Evolutionary conservation across 176 grass and related monocot genomes (phyloP).

Genomic region (Bromus sterilis): DNA sequence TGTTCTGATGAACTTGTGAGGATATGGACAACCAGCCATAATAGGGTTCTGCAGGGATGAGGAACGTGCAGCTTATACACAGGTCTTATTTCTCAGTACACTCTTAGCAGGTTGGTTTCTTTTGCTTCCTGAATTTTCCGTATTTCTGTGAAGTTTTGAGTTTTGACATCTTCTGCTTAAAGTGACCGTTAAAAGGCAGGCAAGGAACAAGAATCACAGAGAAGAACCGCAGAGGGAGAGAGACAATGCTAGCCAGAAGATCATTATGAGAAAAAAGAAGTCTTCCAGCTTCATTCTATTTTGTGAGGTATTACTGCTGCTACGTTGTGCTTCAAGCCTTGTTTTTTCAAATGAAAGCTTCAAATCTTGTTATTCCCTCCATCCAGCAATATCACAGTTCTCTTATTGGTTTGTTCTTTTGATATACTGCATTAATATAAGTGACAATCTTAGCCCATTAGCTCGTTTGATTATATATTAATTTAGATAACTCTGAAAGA

Average conservation of each 20-base stretch:
- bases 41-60: slow-evolving; percentile 35
- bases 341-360: neutral
- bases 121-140: neutral
- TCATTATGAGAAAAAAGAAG: neutral
- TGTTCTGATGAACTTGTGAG: slow-evolving; percentile 61
- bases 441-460: neutral
- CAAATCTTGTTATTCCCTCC: neutral
- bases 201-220: neutral
- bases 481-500: neutral
- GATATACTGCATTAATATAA: neutral
- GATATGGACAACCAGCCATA: slow-evolving; percentile 52
- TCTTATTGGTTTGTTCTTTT: neutral
- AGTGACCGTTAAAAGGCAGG: neutral
- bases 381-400: neutral
- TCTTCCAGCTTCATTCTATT: neutral
- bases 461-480: neutral
- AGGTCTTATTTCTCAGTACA: slow-evolving; percentile 59
- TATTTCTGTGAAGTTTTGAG: neutral
- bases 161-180: neutral
- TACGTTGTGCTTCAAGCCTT: neutral
- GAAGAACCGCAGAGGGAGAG: neutral
- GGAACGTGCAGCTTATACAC: slow-evolving; percentile 64
- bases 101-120: slow-evolving; percentile 46
- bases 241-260: neutral
- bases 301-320: neutral